A percentile compares a stretch with the other conserved stretches of the same genome.
Conservation (phyloP, 1,284 basidiomycete species). For the Inonotus obliquus region DNA sequence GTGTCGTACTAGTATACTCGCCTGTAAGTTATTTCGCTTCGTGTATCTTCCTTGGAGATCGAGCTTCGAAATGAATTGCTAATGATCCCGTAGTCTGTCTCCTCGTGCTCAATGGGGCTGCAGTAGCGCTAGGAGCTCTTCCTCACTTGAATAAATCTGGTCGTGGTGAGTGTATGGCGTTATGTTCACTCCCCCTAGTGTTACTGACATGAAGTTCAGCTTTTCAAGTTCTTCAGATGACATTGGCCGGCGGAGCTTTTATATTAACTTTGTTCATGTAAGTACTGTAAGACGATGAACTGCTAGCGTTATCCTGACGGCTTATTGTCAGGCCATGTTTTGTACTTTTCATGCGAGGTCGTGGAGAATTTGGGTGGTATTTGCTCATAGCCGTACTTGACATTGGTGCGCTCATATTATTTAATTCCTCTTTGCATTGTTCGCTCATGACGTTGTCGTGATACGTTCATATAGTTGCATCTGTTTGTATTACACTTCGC, state of each 20-base stretch:
- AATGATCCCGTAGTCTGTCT: slow-evolving; percentile 5
- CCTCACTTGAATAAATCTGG: slow-evolving; percentile 3
- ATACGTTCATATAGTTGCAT: not conserved
- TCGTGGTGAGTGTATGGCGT: not conserved
- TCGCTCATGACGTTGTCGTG: not conserved
- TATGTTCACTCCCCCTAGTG: not conserved
- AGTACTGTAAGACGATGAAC: not conserved
- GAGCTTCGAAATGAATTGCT: not conserved
- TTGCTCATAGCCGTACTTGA: slow-evolving; percentile 2
- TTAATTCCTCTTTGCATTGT: not conserved
- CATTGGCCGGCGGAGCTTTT: slow-evolving; percentile 5
- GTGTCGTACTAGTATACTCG: slow-evolving; percentile 2
- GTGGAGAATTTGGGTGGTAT: not conserved
- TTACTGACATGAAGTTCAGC: not conserved
- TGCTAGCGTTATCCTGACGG: not conserved
- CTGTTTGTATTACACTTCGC: slow-evolving; percentile 11
- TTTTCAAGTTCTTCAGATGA: slow-evolving; percentile 13
- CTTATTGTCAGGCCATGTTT: not conserved
- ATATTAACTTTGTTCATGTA: slow-evolving; percentile 8
- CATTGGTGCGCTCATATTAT: not conserved
- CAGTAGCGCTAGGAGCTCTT: slow-evolving; percentile 11
- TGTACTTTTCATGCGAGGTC: slow-evolving; percentile 2
- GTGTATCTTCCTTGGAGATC: not conserved
- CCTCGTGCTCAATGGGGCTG: slow-evolving; percentile 9
- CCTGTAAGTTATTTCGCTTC: not conserved